Conservation (phyloP, 1,284 basidiomycete species). For the Ustilago bromivora region DNA sequence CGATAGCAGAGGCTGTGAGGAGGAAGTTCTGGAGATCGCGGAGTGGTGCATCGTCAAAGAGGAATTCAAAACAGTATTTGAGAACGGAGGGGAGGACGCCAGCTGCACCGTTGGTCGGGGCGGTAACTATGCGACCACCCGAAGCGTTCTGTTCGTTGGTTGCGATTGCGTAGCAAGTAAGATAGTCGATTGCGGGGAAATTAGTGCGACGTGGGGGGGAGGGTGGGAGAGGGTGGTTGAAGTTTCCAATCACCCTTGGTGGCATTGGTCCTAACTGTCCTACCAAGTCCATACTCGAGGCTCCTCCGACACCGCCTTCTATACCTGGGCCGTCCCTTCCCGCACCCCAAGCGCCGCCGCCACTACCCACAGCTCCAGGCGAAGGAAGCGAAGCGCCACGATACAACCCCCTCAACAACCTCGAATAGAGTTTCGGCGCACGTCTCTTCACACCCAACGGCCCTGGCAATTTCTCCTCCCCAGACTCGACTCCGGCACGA, state of each 20-base stretch:
- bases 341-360: neutral
- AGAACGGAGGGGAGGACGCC: constrained; percentile 89
- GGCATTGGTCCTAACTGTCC: neutral
- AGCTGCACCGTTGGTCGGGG: constrained; percentile 80
- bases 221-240: constrained; percentile 81
- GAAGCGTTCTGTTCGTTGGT: constrained; percentile 83
- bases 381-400: constrained; percentile 23
- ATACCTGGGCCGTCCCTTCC: constrained; percentile 18
- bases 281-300: constrained; percentile 10
- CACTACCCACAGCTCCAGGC: constrained; percentile 6
- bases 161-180: constrained; percentile 73
- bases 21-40: constrained; percentile 87
- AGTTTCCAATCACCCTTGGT: constrained; percentile 77
- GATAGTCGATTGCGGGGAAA: constrained; percentile 92
- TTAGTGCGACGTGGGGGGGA: constrained; percentile 77
- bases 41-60: constrained; percentile 79
- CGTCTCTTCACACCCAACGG: constrained; percentile 73
- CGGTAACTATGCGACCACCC: constrained; percentile 92
- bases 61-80: constrained; percentile 89
- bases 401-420: constrained; percentile 84
- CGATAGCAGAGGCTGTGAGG: constrained; percentile 84
- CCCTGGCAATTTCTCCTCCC: constrained; percentile 84
- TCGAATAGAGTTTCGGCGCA: constrained; percentile 73
- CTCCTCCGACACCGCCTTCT: constrained; percentile 8
- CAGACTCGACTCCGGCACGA: constrained; percentile 83